Base-by-base conservation (phyloP, 345 rosid species). In the Acer yangbiense region DNA sequence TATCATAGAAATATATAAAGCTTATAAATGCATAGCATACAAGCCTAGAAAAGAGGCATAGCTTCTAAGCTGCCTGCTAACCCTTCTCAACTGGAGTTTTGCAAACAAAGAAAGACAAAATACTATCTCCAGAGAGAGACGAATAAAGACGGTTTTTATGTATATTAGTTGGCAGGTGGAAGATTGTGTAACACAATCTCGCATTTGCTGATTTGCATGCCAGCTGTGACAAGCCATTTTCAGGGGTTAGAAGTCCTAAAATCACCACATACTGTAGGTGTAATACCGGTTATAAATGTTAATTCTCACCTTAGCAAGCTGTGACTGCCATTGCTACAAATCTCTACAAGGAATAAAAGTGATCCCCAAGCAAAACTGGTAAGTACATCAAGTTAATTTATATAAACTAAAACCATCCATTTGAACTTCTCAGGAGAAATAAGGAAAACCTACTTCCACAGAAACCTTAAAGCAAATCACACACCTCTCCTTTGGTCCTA, bases 221-320 rank as follows among this genome's bases (percentile, higher is more conserved):
- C 25, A 23, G 25, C 25, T 23, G 25, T 23, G 25, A 23, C 25
- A 23, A 23, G 25, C 25, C 25, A 23, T 23, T 23, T 23, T 23
- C 25, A 23, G 25, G 25, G 25, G 1, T 23, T 23, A 23, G 25
- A 23, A 23, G 25, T 23, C 25, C 25, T 23, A 23, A 23, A 23
- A 23, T 23, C 25, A 23, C 25, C 25, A 23, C 50, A 46, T 57
- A n/a, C 11, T 43, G 27, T 35, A 63, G 62, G 9, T 63, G 54
- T 39, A n/a, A 55, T 20, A 62, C 29, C 32, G 60, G 68, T 32
- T 18, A 60, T 64, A 52, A 75, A 39, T 16, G 78, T 62, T 52
- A n/a, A 35, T 65, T 76, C 84, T 89, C 76, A 96, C 98, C 99
- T 91, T 71, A 92, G 84, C 23, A 76, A 82, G 80, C 79, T 71